Evolutionary conservation across 768 basidiomycete species (phyloP), one percentile per base, ranked within the genome.

Genomic region (Serendipita sp.): DNA sequence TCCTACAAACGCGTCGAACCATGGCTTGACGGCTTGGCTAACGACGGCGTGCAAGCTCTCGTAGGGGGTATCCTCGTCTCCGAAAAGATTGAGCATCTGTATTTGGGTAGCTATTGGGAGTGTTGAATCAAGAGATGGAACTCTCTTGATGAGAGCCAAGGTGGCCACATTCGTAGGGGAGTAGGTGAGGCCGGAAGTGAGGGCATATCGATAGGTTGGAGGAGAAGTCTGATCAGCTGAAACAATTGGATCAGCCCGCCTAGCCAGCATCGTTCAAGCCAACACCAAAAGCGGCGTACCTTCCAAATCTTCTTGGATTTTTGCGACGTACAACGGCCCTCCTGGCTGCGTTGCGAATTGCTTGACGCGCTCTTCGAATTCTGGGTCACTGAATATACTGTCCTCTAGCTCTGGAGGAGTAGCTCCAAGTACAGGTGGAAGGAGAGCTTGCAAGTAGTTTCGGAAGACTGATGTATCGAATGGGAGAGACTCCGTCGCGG

Each of bases 1-100:
- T 27, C 88, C 92, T 31, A 97, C 93, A 70, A 95, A 98, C 15
- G 95, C 92, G 73, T 98, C 94, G 70, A 99, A 98, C 87, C 91
- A 97, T 0, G 94, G 94, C 69, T 97, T 95, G 31, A 99, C 93
- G 68, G 90, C 96, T 64, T 82, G 85, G 71, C 94, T 96, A 16
- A 99, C 91, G 23, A 99, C 82, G 8, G 92, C 91, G 72, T 98
- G 95, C 33, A 99, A 74, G 70, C 91, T 89, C 74, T 98, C 95
- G 71, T 98, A 99, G 0, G 95, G 93, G 0, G 88, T 90, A 66
- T 88, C 86, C 50, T 89, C 88, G 13, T 87, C 86, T 27, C 86
- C 88, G 68, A 90, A 97, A 15, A 98, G 80, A 69, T 94, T 97
- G 52, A 98, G 78, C 64, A 98, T 85, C 68, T 96, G 92, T 10